phyloP scores from a whole-genome alignment of 202 grass and related monocot species.

The Digitaria exilis region DNA sequence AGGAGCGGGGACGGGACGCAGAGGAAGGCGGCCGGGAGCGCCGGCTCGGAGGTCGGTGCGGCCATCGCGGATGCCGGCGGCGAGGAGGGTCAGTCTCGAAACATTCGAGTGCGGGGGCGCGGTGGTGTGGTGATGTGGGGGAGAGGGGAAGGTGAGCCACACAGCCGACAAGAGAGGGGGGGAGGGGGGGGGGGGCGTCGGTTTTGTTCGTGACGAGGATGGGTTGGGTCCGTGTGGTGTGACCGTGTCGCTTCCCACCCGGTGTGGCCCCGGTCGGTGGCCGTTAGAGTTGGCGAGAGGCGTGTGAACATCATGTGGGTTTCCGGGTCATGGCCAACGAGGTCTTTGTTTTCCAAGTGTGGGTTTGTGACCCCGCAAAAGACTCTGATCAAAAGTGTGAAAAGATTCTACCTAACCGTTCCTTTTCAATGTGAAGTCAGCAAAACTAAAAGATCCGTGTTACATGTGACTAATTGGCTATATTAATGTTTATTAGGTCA shows the following conservation, averaged over 20 bases:
- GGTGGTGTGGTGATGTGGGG: constrained; percentile 15
- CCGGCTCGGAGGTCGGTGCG: constrained; percentile 35
- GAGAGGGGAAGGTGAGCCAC: constrained; percentile 42
- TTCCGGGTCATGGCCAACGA: neutral
- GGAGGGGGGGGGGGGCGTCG: neutral
- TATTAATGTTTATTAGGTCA: no score
- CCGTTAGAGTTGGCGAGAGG: neutral
- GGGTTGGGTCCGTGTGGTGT: neutral
- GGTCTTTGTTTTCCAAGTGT: neutral
- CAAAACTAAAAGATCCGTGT: neutral
- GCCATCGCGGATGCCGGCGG: constrained; percentile 49
- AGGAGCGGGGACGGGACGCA: constrained; percentile 41
- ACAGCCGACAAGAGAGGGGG: neutral
- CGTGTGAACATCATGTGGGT: constrained; percentile 17
- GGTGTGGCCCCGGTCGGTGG: no score
- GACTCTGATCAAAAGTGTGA: neutral
- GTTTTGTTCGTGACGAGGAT: constrained; percentile 36
- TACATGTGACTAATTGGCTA: constrained; percentile 14
- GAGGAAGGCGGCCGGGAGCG: constrained; percentile 47
- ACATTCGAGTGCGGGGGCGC: constrained; percentile 26
- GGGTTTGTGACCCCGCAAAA: neutral
- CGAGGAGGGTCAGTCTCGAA: neutral
- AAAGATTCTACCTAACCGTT: constrained; percentile 16
- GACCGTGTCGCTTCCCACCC: neutral
- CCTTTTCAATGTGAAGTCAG: neutral